Evolutionary conservation across 257 asterid species (phyloP).

Genomic region (Orobanche coerulescens): DNA sequence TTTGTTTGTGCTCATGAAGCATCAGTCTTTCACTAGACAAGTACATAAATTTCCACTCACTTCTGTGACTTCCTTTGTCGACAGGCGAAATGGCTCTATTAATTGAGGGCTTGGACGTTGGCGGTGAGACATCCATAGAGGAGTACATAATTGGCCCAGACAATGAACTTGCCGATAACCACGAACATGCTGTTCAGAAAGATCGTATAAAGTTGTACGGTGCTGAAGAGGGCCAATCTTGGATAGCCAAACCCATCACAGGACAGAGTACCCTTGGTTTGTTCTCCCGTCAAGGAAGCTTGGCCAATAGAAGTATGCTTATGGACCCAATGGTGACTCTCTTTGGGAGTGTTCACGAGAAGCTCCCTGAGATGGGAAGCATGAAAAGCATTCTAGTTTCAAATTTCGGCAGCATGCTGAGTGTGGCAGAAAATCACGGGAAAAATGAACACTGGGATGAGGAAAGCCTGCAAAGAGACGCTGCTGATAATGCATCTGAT

Average conservation of each 20-base stretch:
- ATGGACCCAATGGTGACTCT: constrained; percentile 89
- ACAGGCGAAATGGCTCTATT: constrained; percentile 95
- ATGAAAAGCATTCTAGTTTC: constrained; percentile 81
- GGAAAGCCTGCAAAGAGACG: constrained; percentile 44
- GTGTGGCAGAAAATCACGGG: constrained; percentile 39
- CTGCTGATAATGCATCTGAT: constrained; percentile 36
- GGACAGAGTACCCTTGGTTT: constrained; percentile 68
- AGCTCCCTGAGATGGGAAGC: constrained; percentile 63
- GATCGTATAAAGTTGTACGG: constrained; percentile 73
- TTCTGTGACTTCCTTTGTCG: constrained; percentile 12
- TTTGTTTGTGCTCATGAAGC: neutral
- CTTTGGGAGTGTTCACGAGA: constrained; percentile 88
- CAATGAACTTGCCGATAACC: constrained; percentile 42
- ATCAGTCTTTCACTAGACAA: too few species aligned
- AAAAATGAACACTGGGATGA: constrained; percentile 69
- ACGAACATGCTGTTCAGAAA: constrained; percentile 51
- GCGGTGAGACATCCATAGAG: constrained; percentile 84
- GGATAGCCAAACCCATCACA: constrained; percentile 78
- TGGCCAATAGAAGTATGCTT: constrained; percentile 42
- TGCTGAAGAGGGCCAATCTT: constrained; percentile 91
- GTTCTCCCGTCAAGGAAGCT: constrained; percentile 77
- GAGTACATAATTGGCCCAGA: constrained; percentile 82
- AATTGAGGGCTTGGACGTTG: constrained; percentile 69
- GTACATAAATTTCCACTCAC: too few species aligned
- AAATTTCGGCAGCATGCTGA: constrained; percentile 78